phyloP scores from a whole-genome alignment of 371 early-diverging fungal species.

The Mucor lusitanicus region DNA sequence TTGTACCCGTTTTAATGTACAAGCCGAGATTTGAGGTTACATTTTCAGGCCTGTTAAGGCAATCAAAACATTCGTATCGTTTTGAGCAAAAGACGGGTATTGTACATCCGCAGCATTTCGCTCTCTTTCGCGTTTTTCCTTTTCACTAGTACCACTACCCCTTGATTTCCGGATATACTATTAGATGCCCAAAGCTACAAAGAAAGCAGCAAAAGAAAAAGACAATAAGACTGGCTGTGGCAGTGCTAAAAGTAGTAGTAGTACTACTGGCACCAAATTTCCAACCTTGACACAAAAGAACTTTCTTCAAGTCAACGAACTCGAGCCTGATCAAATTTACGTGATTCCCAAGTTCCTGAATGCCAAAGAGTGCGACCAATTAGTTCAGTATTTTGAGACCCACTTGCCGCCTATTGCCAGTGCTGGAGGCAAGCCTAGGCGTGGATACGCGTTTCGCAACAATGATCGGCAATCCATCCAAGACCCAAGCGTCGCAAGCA shows the following conservation, averaged over 20 bases:
- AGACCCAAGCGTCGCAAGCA: slow-evolving; percentile 52
- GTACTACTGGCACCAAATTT: slow-evolving; percentile 5
- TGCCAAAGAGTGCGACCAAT: slow-evolving; percentile 41
- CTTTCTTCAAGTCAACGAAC: slow-evolving; percentile 26
- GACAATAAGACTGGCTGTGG: background rate
- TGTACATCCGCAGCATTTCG: background rate
- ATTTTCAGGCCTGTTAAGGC: background rate
- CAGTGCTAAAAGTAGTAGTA: background rate
- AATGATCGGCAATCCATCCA: slow-evolving; percentile 67
- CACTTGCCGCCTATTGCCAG: slow-evolving; percentile 36
- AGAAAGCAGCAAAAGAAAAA: background rate
- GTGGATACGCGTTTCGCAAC: slow-evolving; percentile 70
- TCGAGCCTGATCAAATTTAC: slow-evolving; percentile 53
- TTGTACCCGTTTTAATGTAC: background rate
- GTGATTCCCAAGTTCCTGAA: slow-evolving; percentile 49
- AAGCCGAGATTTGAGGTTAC: background rate
- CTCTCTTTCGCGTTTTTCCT: background rate
- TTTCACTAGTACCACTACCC: background rate
- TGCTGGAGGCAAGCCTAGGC: slow-evolving; percentile 40
- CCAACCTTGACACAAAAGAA: slow-evolving; percentile 11
- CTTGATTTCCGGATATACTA: background rate
- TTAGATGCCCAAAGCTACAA: background rate
- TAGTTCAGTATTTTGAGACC: slow-evolving; percentile 47
- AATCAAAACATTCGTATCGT: background rate
- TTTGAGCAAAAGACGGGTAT: background rate